Percentiles rank a stretch among this genome's conserved stretches.
phyloP scores from a whole-genome alignment of 257 asterid species.

The Przewalskia tangutica region DNA sequence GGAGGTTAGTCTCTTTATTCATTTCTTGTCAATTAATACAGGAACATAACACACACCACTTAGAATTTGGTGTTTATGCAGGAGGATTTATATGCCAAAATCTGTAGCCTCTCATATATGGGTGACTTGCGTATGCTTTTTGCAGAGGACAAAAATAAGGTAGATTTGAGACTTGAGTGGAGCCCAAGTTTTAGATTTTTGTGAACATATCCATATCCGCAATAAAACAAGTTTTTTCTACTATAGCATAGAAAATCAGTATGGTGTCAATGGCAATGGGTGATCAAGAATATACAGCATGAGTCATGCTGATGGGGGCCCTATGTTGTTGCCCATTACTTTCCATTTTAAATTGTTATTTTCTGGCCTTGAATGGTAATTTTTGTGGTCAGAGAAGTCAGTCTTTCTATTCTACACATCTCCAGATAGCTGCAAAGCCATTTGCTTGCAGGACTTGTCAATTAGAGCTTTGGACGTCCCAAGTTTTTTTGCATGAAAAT shows the following conservation, averaged over 20 bases:
- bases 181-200: not conserved
- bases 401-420: not conserved
- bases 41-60: not conserved
- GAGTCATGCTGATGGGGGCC: not conserved
- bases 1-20: constrained; percentile 44
- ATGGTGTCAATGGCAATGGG: not conserved
- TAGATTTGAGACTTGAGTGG: constrained; percentile 21
- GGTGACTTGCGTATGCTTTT: constrained; percentile 90
- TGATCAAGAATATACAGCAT: not conserved
- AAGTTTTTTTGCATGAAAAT: not conserved
- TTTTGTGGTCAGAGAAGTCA: not conserved
- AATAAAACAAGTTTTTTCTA: not conserved
- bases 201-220: not conserved
- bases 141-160: constrained; percentile 92
- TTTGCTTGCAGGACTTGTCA: not conserved
- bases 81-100: constrained; percentile 76
- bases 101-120: constrained; percentile 79
- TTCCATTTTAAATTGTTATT: not conserved
- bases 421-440: not conserved
- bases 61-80: constrained; percentile 25
- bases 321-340: not conserved
- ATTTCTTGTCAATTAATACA: not conserved
- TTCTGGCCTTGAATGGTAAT: not conserved
- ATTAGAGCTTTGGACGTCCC: not conserved
- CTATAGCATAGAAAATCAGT: not conserved